Evolutionary conservation across 306 rosid species (phyloP), one percentile per base, ranked within the genome.

Genomic region (Prunus kanzakura): DNA sequence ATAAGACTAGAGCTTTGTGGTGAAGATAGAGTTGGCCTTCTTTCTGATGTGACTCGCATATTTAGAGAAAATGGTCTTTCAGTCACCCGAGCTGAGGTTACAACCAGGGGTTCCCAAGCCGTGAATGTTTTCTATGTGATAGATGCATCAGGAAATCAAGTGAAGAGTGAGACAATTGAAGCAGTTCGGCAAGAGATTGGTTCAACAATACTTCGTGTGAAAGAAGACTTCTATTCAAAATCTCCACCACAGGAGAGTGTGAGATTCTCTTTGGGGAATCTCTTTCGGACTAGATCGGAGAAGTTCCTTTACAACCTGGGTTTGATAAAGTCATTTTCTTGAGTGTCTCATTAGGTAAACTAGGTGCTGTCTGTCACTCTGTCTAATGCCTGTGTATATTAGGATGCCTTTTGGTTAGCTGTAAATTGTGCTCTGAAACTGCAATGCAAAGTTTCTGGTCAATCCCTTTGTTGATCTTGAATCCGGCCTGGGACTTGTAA

Each of bases 31-130:
- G 83, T 79, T 22, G 99, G 99, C 14, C 97, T 95, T 64, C 83
- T 95, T 6, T 95, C 97, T 13, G 97, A 95, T 30, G 97, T 90
- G 79, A 95, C 99, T 69, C 97, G 99, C 52, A 92, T 95, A 63
- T 95, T 95, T 61, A 84, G 99, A 87, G 99, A 95, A 77, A 95
- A 95, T 6, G 97, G 97, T 22, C 97, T 95, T 54, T 89, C 97
- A 2, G 99, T 95, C 12, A 85, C 82, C 51, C 86, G 97, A 45
- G 99, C 99, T 25, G 99, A 95, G 84, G 97, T 95, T 45, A 83
- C 96, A 52, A 95, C 97, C 18, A 86, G 91, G 29, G 97, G 91
- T 5, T 82, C 89, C 35, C 85, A 89, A 82, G 99, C 97, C 61
- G 71, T 90, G 83, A 95, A 95, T 78, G 84, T 77, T n/a, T 95